Percentiles rank a stretch among this genome's conserved stretches.
Evolutionary conservation across 495 filamentous ascomycete species (phyloP).

Genomic region (Articulospora tetracladia): DNA sequence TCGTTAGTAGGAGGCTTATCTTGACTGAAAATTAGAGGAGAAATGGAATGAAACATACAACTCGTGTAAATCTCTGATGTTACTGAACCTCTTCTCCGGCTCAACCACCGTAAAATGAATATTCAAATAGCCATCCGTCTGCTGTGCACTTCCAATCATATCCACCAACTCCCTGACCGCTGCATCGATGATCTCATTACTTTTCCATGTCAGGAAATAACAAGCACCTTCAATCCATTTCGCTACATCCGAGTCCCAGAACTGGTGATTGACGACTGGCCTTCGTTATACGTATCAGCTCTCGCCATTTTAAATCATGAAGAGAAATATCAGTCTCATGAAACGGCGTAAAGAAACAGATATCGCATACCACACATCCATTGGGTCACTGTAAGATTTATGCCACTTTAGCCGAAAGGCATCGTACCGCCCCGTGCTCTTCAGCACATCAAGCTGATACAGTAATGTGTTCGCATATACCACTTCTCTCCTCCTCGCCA

Average conservation of each 20-base stretch:
- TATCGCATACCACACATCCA: conserved; percentile 41
- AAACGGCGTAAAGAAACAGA: too few relatives aligned
- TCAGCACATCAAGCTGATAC: conserved; percentile 46
- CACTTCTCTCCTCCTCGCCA: conserved; percentile 6
- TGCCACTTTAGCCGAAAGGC: conserved; percentile 52
- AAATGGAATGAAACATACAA: conserved; percentile 36
- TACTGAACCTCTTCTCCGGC: conserved; percentile 47
- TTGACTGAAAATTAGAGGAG: background rate
- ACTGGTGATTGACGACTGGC: conserved; percentile 49
- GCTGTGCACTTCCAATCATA: conserved; percentile 52
- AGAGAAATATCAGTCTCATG: too few relatives aligned
- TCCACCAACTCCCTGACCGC: conserved; percentile 51
- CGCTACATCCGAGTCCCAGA: conserved; percentile 58
- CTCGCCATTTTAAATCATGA: too few relatives aligned
- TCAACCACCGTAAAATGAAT: conserved; percentile 55
- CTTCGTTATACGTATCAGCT: too few relatives aligned
- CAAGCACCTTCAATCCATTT: conserved; percentile 61
- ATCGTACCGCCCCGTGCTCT: conserved; percentile 50
- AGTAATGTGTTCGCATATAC: conserved; percentile 19
- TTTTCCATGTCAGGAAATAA: conserved; percentile 45
- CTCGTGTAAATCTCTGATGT: conserved; percentile 58
- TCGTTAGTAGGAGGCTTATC: background rate
- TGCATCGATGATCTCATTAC: conserved; percentile 41
- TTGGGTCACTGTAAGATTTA: conserved; percentile 42
- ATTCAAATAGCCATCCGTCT: conserved; percentile 55